Conservation (phyloP, 805 yeast species). For the Grigorovia transvaalensis region DNA sequence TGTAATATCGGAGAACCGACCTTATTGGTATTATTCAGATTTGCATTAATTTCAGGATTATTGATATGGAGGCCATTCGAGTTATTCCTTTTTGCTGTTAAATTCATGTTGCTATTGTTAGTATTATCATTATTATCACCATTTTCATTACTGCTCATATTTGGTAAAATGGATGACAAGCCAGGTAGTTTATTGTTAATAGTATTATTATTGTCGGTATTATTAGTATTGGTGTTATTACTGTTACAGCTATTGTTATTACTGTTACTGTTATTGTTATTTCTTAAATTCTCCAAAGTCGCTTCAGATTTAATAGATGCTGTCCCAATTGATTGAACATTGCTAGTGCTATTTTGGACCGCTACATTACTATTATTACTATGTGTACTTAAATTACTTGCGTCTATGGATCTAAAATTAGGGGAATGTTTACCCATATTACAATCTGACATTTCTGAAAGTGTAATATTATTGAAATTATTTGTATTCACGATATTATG, state of each 20-base stretch:
- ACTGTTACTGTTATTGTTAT: slow-evolving; percentile 43
- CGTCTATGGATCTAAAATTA: neutral
- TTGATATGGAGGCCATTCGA: too few species aligned
- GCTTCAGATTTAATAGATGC: neutral
- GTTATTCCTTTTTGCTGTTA: neutral
- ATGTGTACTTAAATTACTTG: neutral
- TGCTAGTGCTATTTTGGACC: neutral
- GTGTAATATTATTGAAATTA: neutral
- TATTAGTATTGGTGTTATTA: neutral
- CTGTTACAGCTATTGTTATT: neutral
- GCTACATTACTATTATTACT: neutral
- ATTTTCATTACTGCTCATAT: too few species aligned
- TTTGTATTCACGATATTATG: neutral
- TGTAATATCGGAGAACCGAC: neutral
- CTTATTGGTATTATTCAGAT: neutral
- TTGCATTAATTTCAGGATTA: neutral
- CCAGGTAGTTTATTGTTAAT: neutral
- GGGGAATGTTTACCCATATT: neutral
- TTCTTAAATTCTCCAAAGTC: slow-evolving; percentile 18
- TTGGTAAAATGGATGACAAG: too few species aligned
- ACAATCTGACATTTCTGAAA: neutral
- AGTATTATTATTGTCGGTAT: neutral
- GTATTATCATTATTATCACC: neutral
- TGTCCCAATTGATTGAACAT: neutral
- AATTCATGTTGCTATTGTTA: too few species aligned